These are phyloP conservation scores for Podaxis pistillaris DNA, from an alignment of 768 basidiomycete species.

Conservation along the genomic window DNA sequence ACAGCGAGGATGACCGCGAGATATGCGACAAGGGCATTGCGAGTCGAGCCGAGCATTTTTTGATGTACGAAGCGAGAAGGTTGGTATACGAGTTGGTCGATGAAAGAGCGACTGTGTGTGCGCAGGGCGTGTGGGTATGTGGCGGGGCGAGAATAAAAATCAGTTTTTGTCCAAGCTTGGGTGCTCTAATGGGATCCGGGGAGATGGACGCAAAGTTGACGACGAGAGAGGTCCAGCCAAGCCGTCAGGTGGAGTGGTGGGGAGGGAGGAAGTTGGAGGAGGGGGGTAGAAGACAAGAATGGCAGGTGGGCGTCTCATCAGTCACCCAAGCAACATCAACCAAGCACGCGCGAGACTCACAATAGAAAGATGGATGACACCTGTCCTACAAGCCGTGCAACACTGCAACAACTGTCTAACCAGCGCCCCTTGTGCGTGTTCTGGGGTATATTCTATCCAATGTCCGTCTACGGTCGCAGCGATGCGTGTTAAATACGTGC, in stretches of 20 bases:
- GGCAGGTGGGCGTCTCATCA: not conserved
- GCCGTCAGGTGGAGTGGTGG: constrained; percentile 2
- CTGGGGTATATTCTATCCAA: not conserved
- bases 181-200: not conserved
- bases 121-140: constrained; percentile 46
- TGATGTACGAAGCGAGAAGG: not conserved
- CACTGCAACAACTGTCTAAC: not conserved
- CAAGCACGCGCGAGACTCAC: constrained; percentile 2
- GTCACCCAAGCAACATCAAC: constrained; percentile 6
- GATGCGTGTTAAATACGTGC: not conserved
- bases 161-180: not conserved
- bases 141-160: not conserved
- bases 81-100: constrained; percentile 10
- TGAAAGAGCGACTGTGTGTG: constrained; percentile 38
- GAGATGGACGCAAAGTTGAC: not conserved
- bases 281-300: constrained; percentile 13
- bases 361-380: constrained; percentile 7
- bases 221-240: constrained; percentile 10
- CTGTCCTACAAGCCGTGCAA: not conserved
- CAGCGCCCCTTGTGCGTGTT: constrained; percentile 2
- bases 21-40: constrained; percentile 57
- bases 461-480: not conserved
- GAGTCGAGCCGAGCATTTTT: constrained; percentile 10
- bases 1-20: constrained; percentile 54
- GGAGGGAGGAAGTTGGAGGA: constrained; percentile 18